Conservation (phyloP, 2,329 filamentous ascomycete species). For the Aspergillus sp. region DNA sequence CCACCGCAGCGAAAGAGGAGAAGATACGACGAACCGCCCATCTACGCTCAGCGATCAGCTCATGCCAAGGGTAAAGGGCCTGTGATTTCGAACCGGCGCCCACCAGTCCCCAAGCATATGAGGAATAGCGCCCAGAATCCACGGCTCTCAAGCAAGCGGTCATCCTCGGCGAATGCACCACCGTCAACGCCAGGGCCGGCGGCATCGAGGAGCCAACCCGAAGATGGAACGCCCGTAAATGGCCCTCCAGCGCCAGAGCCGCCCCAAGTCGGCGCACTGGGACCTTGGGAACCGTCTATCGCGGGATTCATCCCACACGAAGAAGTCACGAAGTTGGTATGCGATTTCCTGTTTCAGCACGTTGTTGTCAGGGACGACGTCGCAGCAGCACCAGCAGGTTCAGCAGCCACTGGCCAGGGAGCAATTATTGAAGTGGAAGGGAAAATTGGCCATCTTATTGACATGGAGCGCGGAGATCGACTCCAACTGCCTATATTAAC, state of each 20-base stretch:
- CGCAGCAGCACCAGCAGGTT: conserved; percentile 41
- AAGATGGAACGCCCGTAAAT: conserved; percentile 21
- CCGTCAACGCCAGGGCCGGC: conserved; percentile 8
- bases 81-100: conserved; percentile 28
- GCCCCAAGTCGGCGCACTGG: conserved; percentile 19
- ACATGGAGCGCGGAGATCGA: conserved; percentile 61
- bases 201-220: conserved; percentile 9
- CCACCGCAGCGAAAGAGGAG: conserved; percentile 41
- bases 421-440: conserved; percentile 88
- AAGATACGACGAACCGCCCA: conserved; percentile 45
- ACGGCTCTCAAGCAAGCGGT: conserved; percentile 15
- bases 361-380: conserved; percentile 60
- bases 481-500: conserved; percentile 58
- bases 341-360: conserved; percentile 67
- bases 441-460: conserved; percentile 75
- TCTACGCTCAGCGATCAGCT: conserved; percentile 40
- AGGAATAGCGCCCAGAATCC: conserved; percentile 15
- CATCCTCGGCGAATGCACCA: conserved; percentile 9
- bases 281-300: conserved; percentile 50
- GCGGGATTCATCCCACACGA: conserved; percentile 62
- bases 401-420: conserved; percentile 52
- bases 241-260: conserved; percentile 16
- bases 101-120: conserved; percentile 24
- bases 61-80: conserved; percentile 34
- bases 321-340: conserved; percentile 64